These are phyloP conservation scores for Hanseniaspora thailandica DNA, from an alignment of 805 yeast species.

Conservation along the genomic window DNA sequence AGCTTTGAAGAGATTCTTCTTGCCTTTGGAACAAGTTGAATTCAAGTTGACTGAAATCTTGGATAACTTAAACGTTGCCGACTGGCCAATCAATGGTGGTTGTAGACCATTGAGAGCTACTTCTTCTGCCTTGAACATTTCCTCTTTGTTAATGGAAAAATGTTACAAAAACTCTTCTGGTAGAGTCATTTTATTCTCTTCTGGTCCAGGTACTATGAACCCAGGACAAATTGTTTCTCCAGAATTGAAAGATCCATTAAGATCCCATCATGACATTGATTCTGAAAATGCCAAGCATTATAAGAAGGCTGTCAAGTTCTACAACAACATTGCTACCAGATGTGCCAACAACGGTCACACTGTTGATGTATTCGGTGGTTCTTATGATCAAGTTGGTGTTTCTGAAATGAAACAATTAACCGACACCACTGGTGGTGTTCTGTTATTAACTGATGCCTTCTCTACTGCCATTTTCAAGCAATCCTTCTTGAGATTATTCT, in stretches of 20 bases:
- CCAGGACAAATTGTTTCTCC: slow-evolving; percentile 92
- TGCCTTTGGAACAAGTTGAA: slow-evolving; percentile 68
- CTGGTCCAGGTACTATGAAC: slow-evolving; percentile 88
- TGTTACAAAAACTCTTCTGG: slow-evolving; percentile 79
- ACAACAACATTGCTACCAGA: slow-evolving; percentile 59
- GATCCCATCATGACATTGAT: slow-evolving; percentile 95
- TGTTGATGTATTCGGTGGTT: slow-evolving; percentile 84
- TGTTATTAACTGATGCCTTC: slow-evolving; percentile 82
- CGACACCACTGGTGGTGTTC: slow-evolving; percentile 79
- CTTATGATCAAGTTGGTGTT: slow-evolving; percentile 92
- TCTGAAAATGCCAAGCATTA: slow-evolving; percentile 79
- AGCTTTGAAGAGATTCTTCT: slow-evolving; percentile 47
- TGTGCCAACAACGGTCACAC: slow-evolving; percentile 66
- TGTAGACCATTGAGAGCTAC: slow-evolving; percentile 83
- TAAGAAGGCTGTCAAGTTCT: slow-evolving; percentile 73
- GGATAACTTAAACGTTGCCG: slow-evolving; percentile 65
- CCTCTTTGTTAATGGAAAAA: slow-evolving; percentile 68
- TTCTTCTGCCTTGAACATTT: slow-evolving; percentile 83
- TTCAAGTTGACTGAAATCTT: slow-evolving; percentile 67
- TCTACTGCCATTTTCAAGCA: slow-evolving; percentile 91
- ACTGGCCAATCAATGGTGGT: slow-evolving; percentile 80
- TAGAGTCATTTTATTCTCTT: slow-evolving; percentile 77
- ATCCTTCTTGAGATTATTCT: slow-evolving; percentile 74
- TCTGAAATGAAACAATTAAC: slow-evolving; percentile 83
- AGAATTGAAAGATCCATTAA: slow-evolving; percentile 85